Evolutionary conservation across 2,329 filamentous ascomycete genomes (phyloP).

Genomic region (Teratosphaeria viscida): DNA sequence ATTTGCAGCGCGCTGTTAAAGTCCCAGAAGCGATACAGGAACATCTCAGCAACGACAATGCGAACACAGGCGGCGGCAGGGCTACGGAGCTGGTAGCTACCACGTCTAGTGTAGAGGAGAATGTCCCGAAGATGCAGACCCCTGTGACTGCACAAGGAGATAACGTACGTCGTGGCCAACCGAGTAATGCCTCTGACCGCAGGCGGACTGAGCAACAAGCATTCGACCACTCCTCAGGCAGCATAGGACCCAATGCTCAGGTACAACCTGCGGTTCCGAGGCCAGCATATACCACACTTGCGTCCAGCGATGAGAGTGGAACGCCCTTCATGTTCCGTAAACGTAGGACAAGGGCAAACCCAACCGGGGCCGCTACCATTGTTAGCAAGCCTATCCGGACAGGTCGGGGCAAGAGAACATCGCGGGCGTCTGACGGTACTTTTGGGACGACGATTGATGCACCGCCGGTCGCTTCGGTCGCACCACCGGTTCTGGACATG

Average conservation of each 20-base stretch:
- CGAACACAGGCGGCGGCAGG: background rate
- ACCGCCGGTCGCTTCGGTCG: background rate
- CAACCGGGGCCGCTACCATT: background rate
- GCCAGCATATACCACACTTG: background rate
- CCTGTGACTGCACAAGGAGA: background rate
- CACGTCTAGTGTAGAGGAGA: background rate
- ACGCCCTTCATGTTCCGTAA: constrained; percentile 22
- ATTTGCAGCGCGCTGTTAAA: background rate
- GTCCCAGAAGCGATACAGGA: background rate
- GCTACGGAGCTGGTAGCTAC: background rate
- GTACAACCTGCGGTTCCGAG: background rate
- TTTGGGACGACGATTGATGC: background rate
- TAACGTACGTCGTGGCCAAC: background rate
- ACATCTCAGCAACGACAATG: background rate
- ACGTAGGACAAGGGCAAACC: constrained; percentile 2
- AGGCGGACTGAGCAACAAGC: background rate
- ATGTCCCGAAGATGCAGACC: background rate
- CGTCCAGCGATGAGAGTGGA: background rate
- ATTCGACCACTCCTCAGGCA: background rate
- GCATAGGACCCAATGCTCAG: background rate
- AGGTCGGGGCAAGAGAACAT: background rate
- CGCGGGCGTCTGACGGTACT: background rate
- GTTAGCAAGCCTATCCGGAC: background rate
- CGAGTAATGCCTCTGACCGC: background rate
- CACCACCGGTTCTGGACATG: constrained; percentile 13